phyloP scores from a whole-genome alignment of 306 rosid species.

The Glycine latifolia region DNA sequence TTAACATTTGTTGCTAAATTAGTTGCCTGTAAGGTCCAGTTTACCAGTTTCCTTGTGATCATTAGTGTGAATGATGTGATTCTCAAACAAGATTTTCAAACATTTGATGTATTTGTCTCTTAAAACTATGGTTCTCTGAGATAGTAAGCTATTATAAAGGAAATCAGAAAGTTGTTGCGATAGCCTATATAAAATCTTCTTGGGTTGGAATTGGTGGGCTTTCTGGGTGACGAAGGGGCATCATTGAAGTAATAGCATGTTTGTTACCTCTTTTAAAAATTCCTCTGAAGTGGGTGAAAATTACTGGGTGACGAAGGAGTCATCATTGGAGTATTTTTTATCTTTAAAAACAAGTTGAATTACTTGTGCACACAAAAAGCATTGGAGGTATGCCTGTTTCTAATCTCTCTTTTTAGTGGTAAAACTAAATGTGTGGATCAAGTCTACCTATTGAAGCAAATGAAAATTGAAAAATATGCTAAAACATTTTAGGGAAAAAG shows the following conservation, averaged over 20 bases:
- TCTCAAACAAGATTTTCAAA: slow-evolving; percentile 1
- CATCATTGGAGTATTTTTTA: background rate
- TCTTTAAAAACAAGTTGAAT: background rate
- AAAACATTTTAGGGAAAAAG: too few relatives aligned
- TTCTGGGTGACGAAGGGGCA: background rate
- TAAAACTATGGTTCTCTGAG: background rate
- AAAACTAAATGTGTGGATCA: too few relatives aligned
- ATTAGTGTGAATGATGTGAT: slow-evolving; percentile 19
- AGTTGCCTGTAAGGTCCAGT: slow-evolving; percentile 13
- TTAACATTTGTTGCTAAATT: slow-evolving; percentile 14
- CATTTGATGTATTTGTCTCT: background rate
- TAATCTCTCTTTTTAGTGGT: too few relatives aligned
- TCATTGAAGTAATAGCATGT: background rate
- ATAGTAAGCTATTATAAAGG: slow-evolving; percentile 8
- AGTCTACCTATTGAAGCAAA: too few relatives aligned
- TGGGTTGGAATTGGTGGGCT: background rate
- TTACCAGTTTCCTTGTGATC: slow-evolving; percentile 24
- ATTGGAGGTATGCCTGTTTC: too few relatives aligned
- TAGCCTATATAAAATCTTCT: background rate
- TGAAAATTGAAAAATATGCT: too few relatives aligned
- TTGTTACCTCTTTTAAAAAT: background rate
- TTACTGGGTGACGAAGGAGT: too few relatives aligned
- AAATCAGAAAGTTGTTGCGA: background rate
- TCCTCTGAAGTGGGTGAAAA: background rate
- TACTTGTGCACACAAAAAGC: background rate